A percentile compares a stretch with the other conserved stretches of the same genome.
These are phyloP conservation scores for Raphidocelis subcapitata DNA, from an alignment of 139 green algal genomes.

Conservation along the genomic window DNA sequence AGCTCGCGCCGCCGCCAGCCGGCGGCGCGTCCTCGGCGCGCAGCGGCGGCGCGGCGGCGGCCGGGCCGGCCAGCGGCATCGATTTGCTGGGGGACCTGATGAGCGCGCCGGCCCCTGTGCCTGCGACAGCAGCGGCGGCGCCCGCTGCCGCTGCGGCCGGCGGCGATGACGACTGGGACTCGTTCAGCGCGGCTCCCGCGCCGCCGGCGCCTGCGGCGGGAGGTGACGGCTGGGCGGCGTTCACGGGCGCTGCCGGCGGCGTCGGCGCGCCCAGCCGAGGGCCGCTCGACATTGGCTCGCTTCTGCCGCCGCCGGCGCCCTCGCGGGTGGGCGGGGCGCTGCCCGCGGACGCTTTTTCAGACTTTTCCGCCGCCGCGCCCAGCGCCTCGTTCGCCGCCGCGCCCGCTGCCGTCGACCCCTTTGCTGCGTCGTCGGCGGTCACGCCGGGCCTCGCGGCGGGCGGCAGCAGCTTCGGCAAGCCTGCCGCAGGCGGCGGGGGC, in stretches of 20 bases:
- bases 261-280: background rate
- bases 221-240: conserved; percentile 13
- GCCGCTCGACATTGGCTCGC: background rate
- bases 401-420: conserved; percentile 10
- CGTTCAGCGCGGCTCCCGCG: conserved; percentile 12
- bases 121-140: conserved; percentile 4
- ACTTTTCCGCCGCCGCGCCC: background rate
- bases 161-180: background rate
- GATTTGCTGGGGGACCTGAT: conserved; percentile 56
- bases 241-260: conserved; percentile 27
- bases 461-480: conserved; percentile 1
- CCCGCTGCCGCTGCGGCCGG: background rate
- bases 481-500: conserved; percentile 9
- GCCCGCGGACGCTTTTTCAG: background rate
- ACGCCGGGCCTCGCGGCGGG: background rate
- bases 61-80: conserved; percentile 5
- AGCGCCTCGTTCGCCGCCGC: background rate
- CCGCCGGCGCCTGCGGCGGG: background rate
- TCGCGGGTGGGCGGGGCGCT: background rate
- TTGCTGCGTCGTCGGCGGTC: conserved; percentile 3
- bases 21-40: background rate
- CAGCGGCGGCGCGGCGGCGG: conserved; percentile 1
- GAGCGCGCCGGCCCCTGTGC: background rate
- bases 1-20: background rate
- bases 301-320: background rate